Evolutionary conservation across 805 yeast species (phyloP).

Genomic region (Myxozyma mucilagina): DNA sequence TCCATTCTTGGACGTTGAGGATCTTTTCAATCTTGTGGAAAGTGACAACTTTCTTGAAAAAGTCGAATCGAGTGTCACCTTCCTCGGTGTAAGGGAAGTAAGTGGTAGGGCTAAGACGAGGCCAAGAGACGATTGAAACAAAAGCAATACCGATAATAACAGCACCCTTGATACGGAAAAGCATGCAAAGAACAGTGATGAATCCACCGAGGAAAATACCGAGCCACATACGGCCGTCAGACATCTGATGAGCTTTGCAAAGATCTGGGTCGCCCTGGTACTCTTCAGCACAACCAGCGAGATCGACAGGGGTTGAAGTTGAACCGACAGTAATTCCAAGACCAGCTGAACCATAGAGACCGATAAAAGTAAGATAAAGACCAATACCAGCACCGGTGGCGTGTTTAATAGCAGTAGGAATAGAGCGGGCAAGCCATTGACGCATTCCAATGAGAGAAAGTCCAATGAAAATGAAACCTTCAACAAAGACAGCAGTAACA

Average conservation of each 20-base stretch:
- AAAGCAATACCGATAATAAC: conserved; percentile 30
- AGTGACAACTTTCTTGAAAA: conserved; percentile 31
- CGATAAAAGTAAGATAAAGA: conserved; percentile 32
- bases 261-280: conserved; percentile 23
- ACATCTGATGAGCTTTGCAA: conserved; percentile 27
- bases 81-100: conserved; percentile 30
- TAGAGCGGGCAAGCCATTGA: conserved; percentile 35
- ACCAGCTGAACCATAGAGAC: conserved; percentile 33
- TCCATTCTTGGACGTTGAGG: conserved; percentile 30
- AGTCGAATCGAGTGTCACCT: conserved; percentile 30
- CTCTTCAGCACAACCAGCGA: conserved; percentile 31
- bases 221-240: conserved; percentile 31
- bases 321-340: conserved; percentile 32
- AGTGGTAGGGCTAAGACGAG: conserved; percentile 27
- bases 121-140: conserved; percentile 34
- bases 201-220: conserved; percentile 34
- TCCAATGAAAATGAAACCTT: conserved; percentile 33
- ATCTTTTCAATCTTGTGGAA: conserved; percentile 31
- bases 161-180: conserved; percentile 33
- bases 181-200: conserved; percentile 29
- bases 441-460: conserved; percentile 32
- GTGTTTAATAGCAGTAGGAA: conserved; percentile 30
- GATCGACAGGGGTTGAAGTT: conserved; percentile 31
- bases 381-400: conserved; percentile 35
- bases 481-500: conserved; percentile 34